These are phyloP conservation scores for Fremontodendron californicum DNA, from an alignment of 345 rosid genomes.

Conservation along the genomic window DNA sequence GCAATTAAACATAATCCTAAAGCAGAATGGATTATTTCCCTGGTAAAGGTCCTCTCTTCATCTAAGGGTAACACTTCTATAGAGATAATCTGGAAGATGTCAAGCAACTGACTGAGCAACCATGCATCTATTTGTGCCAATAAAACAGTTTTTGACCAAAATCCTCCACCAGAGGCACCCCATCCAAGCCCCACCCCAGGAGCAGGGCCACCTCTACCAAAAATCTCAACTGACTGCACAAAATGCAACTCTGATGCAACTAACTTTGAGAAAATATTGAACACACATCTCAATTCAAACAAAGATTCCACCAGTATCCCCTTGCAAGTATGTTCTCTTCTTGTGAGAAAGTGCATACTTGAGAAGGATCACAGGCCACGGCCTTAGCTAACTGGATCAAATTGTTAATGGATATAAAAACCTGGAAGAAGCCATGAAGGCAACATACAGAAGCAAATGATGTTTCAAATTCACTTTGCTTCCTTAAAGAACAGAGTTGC, in stretches of 20 bases:
- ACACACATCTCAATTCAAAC: conserved; percentile 42
- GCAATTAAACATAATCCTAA: conserved; percentile 54
- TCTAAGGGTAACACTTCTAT: conserved; percentile 18
- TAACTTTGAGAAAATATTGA: conserved; percentile 41
- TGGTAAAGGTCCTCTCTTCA: conserved; percentile 32
- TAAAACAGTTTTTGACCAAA: conserved; percentile 65
- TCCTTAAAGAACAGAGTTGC: conserved; percentile 56
- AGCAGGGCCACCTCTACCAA: conserved; percentile 89
- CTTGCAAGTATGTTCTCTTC: conserved; percentile 59
- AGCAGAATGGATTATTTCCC: conserved; percentile 45
- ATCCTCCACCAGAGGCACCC: conserved; percentile 92
- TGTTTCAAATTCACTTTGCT: conserved; percentile 38
- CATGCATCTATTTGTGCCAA: conserved; percentile 67
- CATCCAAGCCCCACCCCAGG: conserved; percentile 91
- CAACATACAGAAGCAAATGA: conserved; percentile 71
- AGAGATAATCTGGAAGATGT: conserved; percentile 33
- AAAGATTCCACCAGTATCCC: conserved; percentile 58
- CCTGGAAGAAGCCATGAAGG: conserved; percentile 55
- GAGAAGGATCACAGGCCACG: conserved; percentile 22
- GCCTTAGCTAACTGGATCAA: conserved; percentile 60
- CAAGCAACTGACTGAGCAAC: conserved; percentile 51
- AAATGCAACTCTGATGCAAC: conserved; percentile 52
- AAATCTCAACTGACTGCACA: conserved; percentile 66
- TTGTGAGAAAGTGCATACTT: conserved; percentile 34
- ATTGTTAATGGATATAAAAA: conserved; percentile 42